Evolutionary conservation across 2,329 filamentous ascomycete species (phyloP).

Genomic region (Alternaria panax): DNA sequence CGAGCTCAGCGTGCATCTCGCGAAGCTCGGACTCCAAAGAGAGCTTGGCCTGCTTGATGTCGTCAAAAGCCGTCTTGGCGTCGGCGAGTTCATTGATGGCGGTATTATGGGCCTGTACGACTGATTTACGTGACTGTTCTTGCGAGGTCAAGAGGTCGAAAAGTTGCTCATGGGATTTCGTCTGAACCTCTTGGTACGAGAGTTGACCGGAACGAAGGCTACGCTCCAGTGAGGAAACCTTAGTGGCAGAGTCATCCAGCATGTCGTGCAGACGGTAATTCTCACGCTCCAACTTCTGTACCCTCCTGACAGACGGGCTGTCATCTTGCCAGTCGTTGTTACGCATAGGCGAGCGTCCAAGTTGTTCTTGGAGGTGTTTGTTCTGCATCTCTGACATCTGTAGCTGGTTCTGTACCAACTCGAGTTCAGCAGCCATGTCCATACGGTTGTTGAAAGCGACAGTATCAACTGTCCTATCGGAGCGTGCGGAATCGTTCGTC

Average conservation of each 20-base stretch:
- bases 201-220: constrained; percentile 86
- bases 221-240: constrained; percentile 87
- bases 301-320: constrained; percentile 78
- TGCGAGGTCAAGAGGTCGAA: constrained; percentile 92
- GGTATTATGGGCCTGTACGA: constrained; percentile 85
- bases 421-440: constrained; percentile 88
- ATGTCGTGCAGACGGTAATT: constrained; percentile 92
- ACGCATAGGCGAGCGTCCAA: constrained; percentile 72
- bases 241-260: constrained; percentile 91
- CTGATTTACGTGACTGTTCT: constrained; percentile 82
- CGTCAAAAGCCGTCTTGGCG: constrained; percentile 86
- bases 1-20: constrained; percentile 81
- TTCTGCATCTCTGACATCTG: constrained; percentile 96
- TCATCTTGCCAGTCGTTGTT: constrained; percentile 74
- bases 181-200: constrained; percentile 87
- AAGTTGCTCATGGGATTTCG: constrained; percentile 92
- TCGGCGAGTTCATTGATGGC: constrained; percentile 85
- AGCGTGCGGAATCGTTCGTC: constrained; percentile 77
- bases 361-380: constrained; percentile 85
- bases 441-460: constrained; percentile 85
- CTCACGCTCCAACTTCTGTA: constrained; percentile 90
- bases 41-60: constrained; percentile 80
- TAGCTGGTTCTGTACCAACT: constrained; percentile 91
- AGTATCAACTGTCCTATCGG: constrained; percentile 85
- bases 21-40: constrained; percentile 85